Conservation (phyloP, 768 basidiomycete genomes). For the Kwoniella bestiolae region DNA sequence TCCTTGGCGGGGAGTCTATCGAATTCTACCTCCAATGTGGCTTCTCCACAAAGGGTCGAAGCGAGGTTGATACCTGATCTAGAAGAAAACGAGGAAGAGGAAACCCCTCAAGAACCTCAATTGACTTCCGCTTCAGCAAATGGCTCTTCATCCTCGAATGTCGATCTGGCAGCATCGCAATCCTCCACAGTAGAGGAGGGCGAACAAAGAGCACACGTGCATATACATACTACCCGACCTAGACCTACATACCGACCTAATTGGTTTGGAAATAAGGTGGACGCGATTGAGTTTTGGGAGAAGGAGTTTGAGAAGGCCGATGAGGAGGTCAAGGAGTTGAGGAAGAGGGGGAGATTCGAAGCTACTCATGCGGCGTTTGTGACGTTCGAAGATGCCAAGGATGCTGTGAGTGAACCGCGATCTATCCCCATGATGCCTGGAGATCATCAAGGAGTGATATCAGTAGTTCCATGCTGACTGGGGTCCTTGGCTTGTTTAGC, state of each 20-base stretch:
- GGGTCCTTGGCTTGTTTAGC: constrained; percentile 57
- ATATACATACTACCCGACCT: constrained; percentile 73
- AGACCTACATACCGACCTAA: constrained; percentile 76
- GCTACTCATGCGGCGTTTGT: constrained; percentile 88
- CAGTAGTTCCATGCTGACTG: too few species aligned
- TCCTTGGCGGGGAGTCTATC: constrained; percentile 38
- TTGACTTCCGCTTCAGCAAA: constrained; percentile 6
- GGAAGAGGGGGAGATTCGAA: constrained; percentile 73
- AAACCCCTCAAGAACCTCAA: constrained; percentile 4
- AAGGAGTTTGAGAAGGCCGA: constrained; percentile 77
- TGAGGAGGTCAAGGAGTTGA: constrained; percentile 75
- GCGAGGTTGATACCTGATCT: constrained; percentile 37
- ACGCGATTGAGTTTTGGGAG: constrained; percentile 88
- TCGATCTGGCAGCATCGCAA: background rate
- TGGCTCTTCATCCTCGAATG: background rate
- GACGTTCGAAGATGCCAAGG: constrained; percentile 94
- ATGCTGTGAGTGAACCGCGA: constrained; percentile 82
- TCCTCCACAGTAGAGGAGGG: constrained; percentile 6
- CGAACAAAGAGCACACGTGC: constrained; percentile 19
- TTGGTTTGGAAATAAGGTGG: constrained; percentile 76
- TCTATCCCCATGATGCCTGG: too few species aligned
- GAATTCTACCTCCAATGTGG: constrained; percentile 57
- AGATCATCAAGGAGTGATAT: too few species aligned
- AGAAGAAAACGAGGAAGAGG: constrained; percentile 15
- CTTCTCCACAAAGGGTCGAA: constrained; percentile 59